Evolutionary conservation across 352 stramenopile genomes (phyloP).

Genomic region (Pythium aristosporum): DNA sequence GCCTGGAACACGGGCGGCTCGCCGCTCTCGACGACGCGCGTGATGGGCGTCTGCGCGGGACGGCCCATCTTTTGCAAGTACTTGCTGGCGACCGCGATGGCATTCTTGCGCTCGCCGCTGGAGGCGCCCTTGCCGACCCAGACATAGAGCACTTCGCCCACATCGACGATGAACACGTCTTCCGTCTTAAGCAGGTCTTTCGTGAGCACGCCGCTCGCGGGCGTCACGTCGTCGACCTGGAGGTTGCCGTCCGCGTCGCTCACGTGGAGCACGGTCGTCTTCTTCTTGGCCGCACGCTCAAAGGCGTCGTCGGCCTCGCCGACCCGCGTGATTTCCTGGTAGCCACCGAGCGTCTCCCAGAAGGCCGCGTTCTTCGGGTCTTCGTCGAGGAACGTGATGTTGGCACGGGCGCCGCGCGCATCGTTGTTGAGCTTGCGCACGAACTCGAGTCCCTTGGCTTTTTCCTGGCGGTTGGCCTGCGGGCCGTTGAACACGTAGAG

Average conservation of each 20-base stretch:
- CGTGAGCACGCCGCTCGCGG: conserved; percentile 64
- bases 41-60: conserved; percentile 71
- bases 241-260: conserved; percentile 65
- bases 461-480: conserved; percentile 86
- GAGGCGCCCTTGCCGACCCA: conserved; percentile 91
- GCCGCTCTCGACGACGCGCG: conserved; percentile 79
- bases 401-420: conserved; percentile 70
- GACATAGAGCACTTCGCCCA: conserved; percentile 86
- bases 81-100: conserved; percentile 76
- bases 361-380: conserved; percentile 90
- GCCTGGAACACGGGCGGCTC: conserved; percentile 85
- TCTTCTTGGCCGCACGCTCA: conserved; percentile 61
- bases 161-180: conserved; percentile 93
- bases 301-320: conserved; percentile 61
- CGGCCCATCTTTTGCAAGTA: conserved; percentile 76
- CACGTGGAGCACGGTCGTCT: conserved; percentile 73
- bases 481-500: conserved; percentile 88
- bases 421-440: conserved; percentile 88
- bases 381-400: conserved; percentile 88
- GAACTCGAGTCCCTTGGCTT: conserved; percentile 89
- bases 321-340: conserved; percentile 59
- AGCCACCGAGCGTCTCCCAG: conserved; percentile 91
- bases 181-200: conserved; percentile 81
- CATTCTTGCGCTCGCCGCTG: conserved; percentile 82
- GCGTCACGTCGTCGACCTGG: conserved; percentile 61